These are phyloP conservation scores for Aspergillus awamori DNA, from an alignment of 2,329 filamentous ascomycete species.

Conservation along the genomic window DNA sequence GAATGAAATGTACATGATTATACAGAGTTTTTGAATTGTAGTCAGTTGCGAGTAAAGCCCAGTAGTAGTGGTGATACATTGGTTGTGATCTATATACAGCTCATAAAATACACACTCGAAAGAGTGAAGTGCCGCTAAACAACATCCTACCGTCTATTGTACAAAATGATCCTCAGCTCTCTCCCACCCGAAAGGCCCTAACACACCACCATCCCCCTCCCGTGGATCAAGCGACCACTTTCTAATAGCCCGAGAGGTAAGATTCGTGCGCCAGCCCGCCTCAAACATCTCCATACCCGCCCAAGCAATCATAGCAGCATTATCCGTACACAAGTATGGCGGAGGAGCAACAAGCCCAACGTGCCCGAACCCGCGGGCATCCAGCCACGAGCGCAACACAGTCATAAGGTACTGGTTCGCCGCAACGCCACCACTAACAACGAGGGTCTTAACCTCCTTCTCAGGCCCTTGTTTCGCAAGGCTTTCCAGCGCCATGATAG, in stretches of 20 bases:
- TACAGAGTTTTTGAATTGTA: background rate
- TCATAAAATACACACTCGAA: background rate
- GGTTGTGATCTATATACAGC: background rate
- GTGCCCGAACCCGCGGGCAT: conserved; percentile 65
- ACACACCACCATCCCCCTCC: conserved; percentile 65
- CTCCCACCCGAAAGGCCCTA: conserved; percentile 62
- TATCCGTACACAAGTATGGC: conserved; percentile 79
- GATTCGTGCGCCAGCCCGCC: conserved; percentile 68
- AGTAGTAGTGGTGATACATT: background rate
- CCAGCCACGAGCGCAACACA: conserved; percentile 64
- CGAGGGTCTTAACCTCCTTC: conserved; percentile 61
- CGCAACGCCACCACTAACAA: conserved; percentile 89
- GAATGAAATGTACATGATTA: conserved; percentile 3
- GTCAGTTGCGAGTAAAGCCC: background rate
- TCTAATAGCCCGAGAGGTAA: conserved; percentile 62
- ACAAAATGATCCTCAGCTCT: conserved; percentile 4
- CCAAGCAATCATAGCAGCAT: conserved; percentile 98
- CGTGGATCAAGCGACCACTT: conserved; percentile 75
- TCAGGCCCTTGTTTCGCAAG: conserved; percentile 25
- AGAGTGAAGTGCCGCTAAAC: background rate
- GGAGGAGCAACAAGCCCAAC: conserved; percentile 75
- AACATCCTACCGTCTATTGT: background rate
- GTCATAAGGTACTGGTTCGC: conserved; percentile 77
- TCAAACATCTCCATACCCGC: conserved; percentile 89
- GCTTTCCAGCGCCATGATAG: conserved; percentile 68